These are phyloP conservation scores for Lipomyces chichibuensis DNA, from an alignment of 805 yeast genomes.

Conservation along the genomic window DNA sequence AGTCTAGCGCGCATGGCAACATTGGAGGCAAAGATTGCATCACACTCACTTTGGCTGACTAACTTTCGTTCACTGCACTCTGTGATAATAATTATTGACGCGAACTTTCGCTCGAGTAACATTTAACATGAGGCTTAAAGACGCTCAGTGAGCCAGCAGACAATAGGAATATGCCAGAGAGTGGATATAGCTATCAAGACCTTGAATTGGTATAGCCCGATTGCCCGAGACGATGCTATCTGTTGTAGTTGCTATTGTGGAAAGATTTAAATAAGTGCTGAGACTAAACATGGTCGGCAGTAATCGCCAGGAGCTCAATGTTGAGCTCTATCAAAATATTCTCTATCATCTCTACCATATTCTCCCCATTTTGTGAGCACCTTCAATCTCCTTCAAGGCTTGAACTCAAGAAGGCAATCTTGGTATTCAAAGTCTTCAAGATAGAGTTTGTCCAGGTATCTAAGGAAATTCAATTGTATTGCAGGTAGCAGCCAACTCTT, in stretches of 20 bases:
- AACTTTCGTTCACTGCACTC: too few relatives aligned
- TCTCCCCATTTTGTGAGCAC: slow-evolving; percentile 6
- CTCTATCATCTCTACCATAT: not conserved
- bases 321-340: slow-evolving; percentile 8
- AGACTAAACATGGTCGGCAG: slow-evolving; percentile 9
- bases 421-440: slow-evolving; percentile 1
- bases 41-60: not conserved
- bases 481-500: slow-evolving; percentile 1
- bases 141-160: too few relatives aligned
- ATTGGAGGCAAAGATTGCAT: not conserved
- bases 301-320: not conserved
- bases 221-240: not conserved
- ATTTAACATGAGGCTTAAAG: too few relatives aligned
- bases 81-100: too few relatives aligned
- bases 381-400: slow-evolving; percentile 8
- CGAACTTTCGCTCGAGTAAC: too few relatives aligned
- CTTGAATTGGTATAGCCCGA: not conserved
- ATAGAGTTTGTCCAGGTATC: slow-evolving; percentile 3
- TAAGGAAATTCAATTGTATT: slow-evolving; percentile 4
- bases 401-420: slow-evolving; percentile 1
- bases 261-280: not conserved
- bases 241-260: not conserved
- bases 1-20: slow-evolving; percentile 3
- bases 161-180: too few relatives aligned
- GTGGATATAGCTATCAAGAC: slow-evolving; percentile 1